These are phyloP conservation scores for Collariella sp. DNA, from an alignment of 495 filamentous ascomycete genomes.

Conservation along the genomic window DNA sequence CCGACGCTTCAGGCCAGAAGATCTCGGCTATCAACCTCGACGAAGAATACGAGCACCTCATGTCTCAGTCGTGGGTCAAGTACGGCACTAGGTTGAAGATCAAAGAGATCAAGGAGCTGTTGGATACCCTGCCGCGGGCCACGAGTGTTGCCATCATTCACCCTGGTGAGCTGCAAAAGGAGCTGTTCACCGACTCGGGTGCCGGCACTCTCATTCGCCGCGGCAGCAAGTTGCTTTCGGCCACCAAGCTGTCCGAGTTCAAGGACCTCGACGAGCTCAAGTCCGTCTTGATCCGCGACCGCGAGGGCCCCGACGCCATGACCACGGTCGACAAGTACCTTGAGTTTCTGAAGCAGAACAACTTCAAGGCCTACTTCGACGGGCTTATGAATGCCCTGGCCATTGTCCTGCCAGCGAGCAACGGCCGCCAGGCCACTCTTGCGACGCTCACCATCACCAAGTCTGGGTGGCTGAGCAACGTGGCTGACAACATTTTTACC, in stretches of 20 bases:
- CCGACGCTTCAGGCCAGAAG: constrained; percentile 90
- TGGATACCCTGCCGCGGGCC: constrained; percentile 76
- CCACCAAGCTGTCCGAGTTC: constrained; percentile 67
- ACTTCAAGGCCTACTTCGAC: constrained; percentile 92
- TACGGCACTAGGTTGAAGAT: constrained; percentile 97
- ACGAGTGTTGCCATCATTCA: constrained; percentile 98
- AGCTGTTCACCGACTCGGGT: constrained; percentile 91
- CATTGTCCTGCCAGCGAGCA: constrained; percentile 71
- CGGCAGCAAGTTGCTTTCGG: constrained; percentile 80
- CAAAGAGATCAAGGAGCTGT: constrained; percentile 92
- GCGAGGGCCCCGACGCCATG: constrained; percentile 73
- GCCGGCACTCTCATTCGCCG: constrained; percentile 91
- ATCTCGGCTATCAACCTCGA: constrained; percentile 97
- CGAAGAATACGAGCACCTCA: constrained; percentile 91
- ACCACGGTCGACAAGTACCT: constrained; percentile 83
- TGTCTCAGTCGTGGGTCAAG: constrained; percentile 93
- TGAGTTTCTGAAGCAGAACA: constrained; percentile 60
- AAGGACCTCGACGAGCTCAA: constrained; percentile 68
- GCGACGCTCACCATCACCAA: constrained; percentile 94
- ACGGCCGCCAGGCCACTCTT: constrained; percentile 57
- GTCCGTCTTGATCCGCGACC: constrained; percentile 74
- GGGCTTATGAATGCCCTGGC: constrained; percentile 93
- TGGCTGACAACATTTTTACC: constrained; percentile 95
- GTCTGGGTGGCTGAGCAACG: constrained; percentile 88
- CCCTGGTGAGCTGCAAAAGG: constrained; percentile 87